Conservation (phyloP, 1,139 yeast species). For the Diutina scorzettiae region DNA sequence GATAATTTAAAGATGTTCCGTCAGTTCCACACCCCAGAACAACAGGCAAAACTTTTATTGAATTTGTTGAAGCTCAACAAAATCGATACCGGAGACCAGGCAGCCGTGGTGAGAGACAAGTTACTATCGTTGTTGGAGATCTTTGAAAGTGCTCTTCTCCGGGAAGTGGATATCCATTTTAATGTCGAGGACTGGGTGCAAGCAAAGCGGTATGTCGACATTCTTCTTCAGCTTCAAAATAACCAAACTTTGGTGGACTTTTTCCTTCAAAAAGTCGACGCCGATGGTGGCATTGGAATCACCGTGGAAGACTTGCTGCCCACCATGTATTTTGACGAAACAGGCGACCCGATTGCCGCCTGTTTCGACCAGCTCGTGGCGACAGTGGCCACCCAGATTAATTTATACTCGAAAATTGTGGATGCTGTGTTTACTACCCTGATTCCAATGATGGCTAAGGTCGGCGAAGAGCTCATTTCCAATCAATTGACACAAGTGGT, state of each 20-base stretch:
- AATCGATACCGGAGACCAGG: conserved; percentile 20
- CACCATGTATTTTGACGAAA: neutral
- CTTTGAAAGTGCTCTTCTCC: conserved; percentile 59
- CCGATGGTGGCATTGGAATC: conserved; percentile 15
- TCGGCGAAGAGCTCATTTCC: conserved; percentile 32
- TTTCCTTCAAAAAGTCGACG: conserved; percentile 34
- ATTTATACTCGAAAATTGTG: conserved; percentile 23
- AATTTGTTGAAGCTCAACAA: conserved; percentile 27
- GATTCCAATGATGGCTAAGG: conserved; percentile 37
- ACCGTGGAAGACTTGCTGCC: neutral
- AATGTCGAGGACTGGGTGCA: conserved; percentile 36
- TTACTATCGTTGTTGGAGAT: conserved; percentile 52
- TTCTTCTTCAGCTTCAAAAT: conserved; percentile 26
- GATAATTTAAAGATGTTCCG: conserved; percentile 37
- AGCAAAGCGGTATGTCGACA: conserved; percentile 23
- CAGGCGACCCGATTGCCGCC: conserved; percentile 11
- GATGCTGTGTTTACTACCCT: conserved; percentile 29
- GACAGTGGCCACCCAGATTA: conserved; percentile 22
- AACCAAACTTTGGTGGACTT: conserved; percentile 36
- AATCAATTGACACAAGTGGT: conserved; percentile 30
- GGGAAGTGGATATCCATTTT: conserved; percentile 57
- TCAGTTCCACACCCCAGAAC: conserved; percentile 34
- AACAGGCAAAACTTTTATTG: conserved; percentile 33
- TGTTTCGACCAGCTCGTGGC: conserved; percentile 16
- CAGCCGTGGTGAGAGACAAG: conserved; percentile 26